Conservation (phyloP, 257 asterid species). For the Ballota nigra region DNA sequence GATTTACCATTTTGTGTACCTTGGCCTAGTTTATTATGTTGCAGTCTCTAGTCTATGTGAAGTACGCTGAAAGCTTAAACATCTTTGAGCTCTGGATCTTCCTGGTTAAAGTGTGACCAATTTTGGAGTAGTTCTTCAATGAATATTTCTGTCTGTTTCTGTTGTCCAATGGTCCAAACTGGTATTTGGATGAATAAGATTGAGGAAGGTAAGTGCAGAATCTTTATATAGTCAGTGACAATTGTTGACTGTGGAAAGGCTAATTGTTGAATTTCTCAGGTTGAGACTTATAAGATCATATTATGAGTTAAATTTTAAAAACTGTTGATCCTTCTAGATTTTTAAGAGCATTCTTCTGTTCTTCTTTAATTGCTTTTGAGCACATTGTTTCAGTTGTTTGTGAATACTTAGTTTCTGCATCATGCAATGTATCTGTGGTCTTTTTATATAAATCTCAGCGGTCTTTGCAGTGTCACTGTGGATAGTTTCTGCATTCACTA, state of each 20-base stretch:
- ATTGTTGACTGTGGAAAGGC: background rate
- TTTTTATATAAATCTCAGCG: background rate
- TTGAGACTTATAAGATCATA: background rate
- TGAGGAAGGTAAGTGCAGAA: background rate
- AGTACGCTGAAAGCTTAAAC: background rate
- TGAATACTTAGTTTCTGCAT: background rate
- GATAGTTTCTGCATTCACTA: background rate
- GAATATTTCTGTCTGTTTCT: background rate
- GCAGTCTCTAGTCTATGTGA: background rate
- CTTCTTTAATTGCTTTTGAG: background rate
- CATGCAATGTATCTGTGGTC: background rate
- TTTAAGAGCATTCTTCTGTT: background rate
- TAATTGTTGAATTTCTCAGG: background rate
- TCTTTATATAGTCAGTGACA: background rate
- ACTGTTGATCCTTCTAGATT: background rate
- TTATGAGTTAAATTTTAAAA: background rate
- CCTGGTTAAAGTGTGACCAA: background rate
- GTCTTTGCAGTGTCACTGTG: background rate
- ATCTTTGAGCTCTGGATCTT: background rate
- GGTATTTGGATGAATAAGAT: background rate
- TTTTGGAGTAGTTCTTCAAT: too few species aligned
- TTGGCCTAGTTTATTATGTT: background rate
- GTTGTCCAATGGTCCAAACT: background rate
- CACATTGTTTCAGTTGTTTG: background rate
- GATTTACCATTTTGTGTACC: background rate